Evolutionary conservation across 2,329 filamentous ascomycete species (phyloP).

Genomic region (Trichophyton simii): DNA sequence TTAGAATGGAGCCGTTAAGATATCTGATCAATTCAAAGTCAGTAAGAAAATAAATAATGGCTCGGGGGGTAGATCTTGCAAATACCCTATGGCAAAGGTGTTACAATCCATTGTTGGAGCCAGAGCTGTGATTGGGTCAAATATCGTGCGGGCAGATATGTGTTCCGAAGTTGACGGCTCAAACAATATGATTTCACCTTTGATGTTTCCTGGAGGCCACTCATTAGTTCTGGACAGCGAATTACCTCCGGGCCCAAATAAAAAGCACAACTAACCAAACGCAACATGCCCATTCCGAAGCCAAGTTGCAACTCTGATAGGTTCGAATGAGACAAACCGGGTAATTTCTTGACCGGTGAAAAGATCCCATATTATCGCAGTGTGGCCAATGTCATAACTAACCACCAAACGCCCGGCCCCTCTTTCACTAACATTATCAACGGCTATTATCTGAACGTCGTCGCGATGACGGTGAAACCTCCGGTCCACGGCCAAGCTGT

Average conservation of each 20-base stretch:
- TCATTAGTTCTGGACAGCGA: background rate
- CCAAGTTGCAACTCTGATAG: slow-evolving; percentile 75
- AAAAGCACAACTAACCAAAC: slow-evolving; percentile 55
- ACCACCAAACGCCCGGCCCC: slow-evolving; percentile 77
- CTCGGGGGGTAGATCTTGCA: slow-evolving; percentile 9
- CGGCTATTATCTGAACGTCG: slow-evolving; percentile 69
- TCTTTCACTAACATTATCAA: slow-evolving; percentile 81
- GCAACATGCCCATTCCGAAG: slow-evolving; percentile 96
- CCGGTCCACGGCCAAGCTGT: slow-evolving; percentile 78
- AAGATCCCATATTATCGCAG: slow-evolving; percentile 92
- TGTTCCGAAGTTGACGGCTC: slow-evolving; percentile 89
- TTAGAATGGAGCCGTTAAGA: slow-evolving; percentile 83
- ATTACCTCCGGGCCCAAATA: background rate
- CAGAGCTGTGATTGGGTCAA: slow-evolving; percentile 87
- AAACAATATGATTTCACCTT: slow-evolving; percentile 88
- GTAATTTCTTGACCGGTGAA: slow-evolving; percentile 82
- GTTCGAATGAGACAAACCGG: slow-evolving; percentile 83
- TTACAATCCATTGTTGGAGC: slow-evolving; percentile 81
- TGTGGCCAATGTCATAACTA: slow-evolving; percentile 83
- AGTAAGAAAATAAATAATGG: slow-evolving; percentile 1
- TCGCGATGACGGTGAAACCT: slow-evolving; percentile 74
- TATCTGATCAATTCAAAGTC: slow-evolving; percentile 43
- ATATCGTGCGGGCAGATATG: slow-evolving; percentile 79
- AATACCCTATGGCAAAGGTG: slow-evolving; percentile 90
- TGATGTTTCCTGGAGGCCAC: slow-evolving; percentile 58